Evolutionary conservation across 352 stramenopile species (phyloP).

Genomic region (Thalassiosira livingstoniorum): DNA sequence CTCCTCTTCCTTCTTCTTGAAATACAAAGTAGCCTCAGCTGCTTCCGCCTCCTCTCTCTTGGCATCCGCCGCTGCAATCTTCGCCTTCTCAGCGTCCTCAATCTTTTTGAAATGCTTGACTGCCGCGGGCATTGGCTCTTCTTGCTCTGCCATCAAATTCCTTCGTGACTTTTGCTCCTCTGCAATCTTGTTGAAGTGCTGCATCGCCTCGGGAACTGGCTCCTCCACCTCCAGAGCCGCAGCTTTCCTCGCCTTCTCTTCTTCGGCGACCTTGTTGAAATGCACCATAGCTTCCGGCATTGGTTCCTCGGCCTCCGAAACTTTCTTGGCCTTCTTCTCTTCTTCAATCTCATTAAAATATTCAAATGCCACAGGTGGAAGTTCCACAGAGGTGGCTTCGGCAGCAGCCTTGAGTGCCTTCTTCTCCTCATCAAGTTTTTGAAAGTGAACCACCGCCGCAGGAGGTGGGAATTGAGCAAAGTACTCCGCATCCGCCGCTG

Average conservation of each 20-base stretch:
- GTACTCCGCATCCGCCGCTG: not conserved
- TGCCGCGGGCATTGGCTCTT: not conserved
- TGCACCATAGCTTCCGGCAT: not conserved
- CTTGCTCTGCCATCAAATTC: not conserved
- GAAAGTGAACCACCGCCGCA: not conserved
- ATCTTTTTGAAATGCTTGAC: not conserved
- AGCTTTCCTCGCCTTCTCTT: not conserved
- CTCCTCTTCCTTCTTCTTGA: no score
- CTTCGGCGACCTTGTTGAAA: slow-evolving; percentile 1
- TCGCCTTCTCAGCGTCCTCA: not conserved
- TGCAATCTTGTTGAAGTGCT: not conserved
- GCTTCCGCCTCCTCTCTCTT: not conserved
- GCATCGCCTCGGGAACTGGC: not conserved
- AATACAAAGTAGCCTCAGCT: no score
- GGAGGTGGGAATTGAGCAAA: not conserved
- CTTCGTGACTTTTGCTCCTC: not conserved
- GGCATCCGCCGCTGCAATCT: not conserved
- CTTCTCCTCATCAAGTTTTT: not conserved
- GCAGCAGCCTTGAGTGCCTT: not conserved
- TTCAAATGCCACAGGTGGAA: not conserved
- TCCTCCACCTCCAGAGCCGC: not conserved
- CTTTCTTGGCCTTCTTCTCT: not conserved
- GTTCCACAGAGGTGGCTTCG: not conserved
- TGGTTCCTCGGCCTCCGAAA: not conserved
- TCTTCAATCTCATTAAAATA: not conserved